Evolutionary conservation across 2,329 filamentous ascomycete species (phyloP).

Genomic region (Bipolaris zeicola): DNA sequence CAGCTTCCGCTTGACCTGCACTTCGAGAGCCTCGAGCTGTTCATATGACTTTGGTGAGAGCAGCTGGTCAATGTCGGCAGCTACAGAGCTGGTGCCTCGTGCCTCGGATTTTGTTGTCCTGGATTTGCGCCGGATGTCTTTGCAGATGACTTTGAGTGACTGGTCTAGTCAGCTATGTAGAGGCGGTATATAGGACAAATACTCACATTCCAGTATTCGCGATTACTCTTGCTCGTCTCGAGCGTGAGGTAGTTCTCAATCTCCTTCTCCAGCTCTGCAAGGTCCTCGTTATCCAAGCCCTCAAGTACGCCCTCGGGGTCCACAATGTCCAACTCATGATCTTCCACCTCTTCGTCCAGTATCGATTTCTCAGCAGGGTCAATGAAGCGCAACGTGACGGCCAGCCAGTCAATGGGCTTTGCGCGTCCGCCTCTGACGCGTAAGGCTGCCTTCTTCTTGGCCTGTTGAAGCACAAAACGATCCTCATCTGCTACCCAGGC

Average conservation of each 20-base stretch:
- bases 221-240: conserved; percentile 77
- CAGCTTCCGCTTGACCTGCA: conserved; percentile 84
- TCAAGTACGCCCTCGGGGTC: conserved; percentile 83
- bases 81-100: conserved; percentile 79
- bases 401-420: conserved; percentile 90
- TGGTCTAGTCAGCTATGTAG: conserved; percentile 43
- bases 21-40: conserved; percentile 84
- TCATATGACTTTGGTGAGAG: conserved; percentile 83
- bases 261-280: conserved; percentile 79
- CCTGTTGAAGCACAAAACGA: conserved; percentile 92
- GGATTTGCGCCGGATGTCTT: conserved; percentile 72
- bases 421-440: conserved; percentile 89
- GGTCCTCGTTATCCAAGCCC: conserved; percentile 67
- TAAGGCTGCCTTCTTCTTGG: conserved; percentile 97
- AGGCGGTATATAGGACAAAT: conserved; percentile 17
- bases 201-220: conserved; percentile 81
- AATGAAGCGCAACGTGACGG: conserved; percentile 86
- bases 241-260: conserved; percentile 80
- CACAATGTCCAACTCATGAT: conserved; percentile 74
- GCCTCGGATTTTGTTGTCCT: conserved; percentile 67
- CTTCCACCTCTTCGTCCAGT: conserved; percentile 81
- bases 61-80: conserved; percentile 85
- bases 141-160: conserved; percentile 83
- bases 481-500: conserved; percentile 92
- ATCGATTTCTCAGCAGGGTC: conserved; percentile 75